A percentile compares a stretch with the other conserved stretches of the same genome.
phyloP scores from a whole-genome alignment of 768 basidiomycete species.

The Boletus rubescentipes region DNA sequence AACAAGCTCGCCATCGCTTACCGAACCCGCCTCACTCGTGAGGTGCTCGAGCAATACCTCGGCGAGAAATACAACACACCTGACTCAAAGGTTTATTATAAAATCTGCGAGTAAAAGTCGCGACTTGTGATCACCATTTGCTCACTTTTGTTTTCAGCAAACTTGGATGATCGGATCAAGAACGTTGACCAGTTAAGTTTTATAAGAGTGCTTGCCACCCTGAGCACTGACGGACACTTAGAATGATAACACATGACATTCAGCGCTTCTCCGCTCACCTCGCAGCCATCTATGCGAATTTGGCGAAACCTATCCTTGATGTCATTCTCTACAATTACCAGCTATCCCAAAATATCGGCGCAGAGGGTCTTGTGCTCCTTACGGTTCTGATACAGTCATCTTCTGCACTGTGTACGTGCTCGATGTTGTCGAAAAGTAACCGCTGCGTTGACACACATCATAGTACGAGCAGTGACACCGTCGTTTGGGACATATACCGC shows the following conservation, averaged over 20 bases:
- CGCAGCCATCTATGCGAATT: constrained; percentile 90
- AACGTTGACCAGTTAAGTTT: constrained; percentile 83
- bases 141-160: constrained; percentile 50
- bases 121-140: background rate
- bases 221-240: constrained; percentile 31
- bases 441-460: background rate
- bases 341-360: constrained; percentile 89
- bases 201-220: background rate
- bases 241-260: constrained; percentile 95
- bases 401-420: constrained; percentile 72
- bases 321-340: constrained; percentile 96
- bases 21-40: constrained; percentile 79
- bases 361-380: constrained; percentile 82
- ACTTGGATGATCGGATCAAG: constrained; percentile 93
- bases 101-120: constrained; percentile 60
- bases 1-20: constrained; percentile 91
- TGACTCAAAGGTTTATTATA: constrained; percentile 89
- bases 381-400: constrained; percentile 84
- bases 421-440: background rate
- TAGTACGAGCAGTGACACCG: constrained; percentile 87
- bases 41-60: constrained; percentile 83
- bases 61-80: constrained; percentile 63
- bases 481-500: constrained; percentile 92
- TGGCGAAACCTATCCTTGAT: constrained; percentile 92
- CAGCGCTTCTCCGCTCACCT: constrained; percentile 88